Conservation (phyloP, 202 grass and related monocot species). For the Panicum hallii region DNA sequence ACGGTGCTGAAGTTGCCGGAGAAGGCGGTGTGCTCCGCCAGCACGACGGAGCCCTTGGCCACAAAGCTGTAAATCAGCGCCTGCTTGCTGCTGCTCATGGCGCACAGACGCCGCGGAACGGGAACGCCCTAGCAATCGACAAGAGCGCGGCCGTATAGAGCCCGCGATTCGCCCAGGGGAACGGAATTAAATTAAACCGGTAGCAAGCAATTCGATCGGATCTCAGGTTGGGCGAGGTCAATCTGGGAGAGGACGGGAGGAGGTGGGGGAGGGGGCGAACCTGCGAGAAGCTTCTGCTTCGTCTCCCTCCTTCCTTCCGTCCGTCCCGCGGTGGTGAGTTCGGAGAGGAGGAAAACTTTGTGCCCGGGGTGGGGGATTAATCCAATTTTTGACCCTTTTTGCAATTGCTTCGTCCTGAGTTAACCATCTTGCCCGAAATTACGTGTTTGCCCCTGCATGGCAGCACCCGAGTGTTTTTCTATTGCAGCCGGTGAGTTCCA, state of each 20-base stretch:
- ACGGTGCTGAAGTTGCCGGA: conserved; percentile 97
- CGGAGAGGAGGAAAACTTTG: background rate
- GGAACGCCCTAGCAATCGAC: conserved; percentile 20
- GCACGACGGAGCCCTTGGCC: conserved; percentile 85
- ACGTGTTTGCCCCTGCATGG: conserved; percentile 17
- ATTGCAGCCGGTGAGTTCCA: too few relatives aligned
- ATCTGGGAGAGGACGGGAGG: background rate
- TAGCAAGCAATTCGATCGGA: background rate
- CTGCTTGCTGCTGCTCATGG: conserved; percentile 73
- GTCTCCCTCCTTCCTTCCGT: background rate
- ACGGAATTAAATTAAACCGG: background rate
- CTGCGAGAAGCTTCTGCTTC: conserved; percentile 9
- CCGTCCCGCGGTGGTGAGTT: background rate
- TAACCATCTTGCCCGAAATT: background rate
- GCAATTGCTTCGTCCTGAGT: conserved; percentile 11
- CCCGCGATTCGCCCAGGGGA: background rate
- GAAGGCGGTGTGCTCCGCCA: conserved; percentile 96
- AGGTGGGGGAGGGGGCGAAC: background rate
- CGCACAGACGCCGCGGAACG: background rate
- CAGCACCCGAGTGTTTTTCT: too few relatives aligned
- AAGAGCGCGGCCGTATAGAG: conserved; percentile 12
- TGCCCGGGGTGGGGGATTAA: background rate
- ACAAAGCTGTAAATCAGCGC: conserved; percentile 96
- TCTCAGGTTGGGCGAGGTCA: conserved; percentile 33
- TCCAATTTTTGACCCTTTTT: background rate